Conservation (phyloP, 1,139 yeast genomes). For the Keqinozyma sinolaborantium region DNA sequence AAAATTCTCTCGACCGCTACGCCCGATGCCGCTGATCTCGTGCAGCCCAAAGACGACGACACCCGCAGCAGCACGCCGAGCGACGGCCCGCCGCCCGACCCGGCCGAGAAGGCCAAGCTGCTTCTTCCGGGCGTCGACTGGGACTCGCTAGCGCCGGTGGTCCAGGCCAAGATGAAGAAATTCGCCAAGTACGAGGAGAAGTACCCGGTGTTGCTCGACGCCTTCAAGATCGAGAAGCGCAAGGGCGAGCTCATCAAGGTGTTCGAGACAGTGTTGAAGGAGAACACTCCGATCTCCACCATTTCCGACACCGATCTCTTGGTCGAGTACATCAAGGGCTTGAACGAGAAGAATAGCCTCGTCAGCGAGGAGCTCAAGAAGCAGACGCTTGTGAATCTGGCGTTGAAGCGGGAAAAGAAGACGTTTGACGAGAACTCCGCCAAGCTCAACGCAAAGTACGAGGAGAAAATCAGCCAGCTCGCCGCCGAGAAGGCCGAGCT, state of each 20-base stretch:
- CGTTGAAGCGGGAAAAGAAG: slow-evolving; percentile 12
- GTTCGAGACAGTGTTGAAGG: slow-evolving; percentile 72
- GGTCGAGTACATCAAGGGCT: slow-evolving; percentile 65
- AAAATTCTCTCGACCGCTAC: slow-evolving; percentile 34
- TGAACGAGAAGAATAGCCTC: slow-evolving; percentile 59
- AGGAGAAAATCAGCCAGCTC: slow-evolving; percentile 1
- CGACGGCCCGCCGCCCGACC: not conserved
- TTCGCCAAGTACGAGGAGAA: slow-evolving; percentile 86
- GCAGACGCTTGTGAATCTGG: slow-evolving; percentile 12
- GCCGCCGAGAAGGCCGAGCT: not conserved
- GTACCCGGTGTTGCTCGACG: slow-evolving; percentile 77
- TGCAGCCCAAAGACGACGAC: slow-evolving; percentile 44
- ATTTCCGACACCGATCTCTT: slow-evolving; percentile 69
- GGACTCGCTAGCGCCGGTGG: slow-evolving; percentile 47
- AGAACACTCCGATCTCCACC: slow-evolving; percentile 75
- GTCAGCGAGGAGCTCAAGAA: slow-evolving; percentile 49
- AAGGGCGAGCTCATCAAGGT: slow-evolving; percentile 58
- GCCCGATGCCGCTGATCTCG: slow-evolving; percentile 41
- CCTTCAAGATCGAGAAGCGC: slow-evolving; percentile 77
- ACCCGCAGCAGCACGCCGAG: not conserved
- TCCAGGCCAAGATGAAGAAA: slow-evolving; percentile 65
- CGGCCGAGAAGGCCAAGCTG: not conserved
- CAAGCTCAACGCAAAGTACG: slow-evolving; percentile 8
- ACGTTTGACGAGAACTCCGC: slow-evolving; percentile 12
- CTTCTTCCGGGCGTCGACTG: slow-evolving; percentile 26